A percentile compares a stretch with the other conserved stretches of the same genome.
Conservation (phyloP, 306 rosid genomes). For the Vicia sativa region DNA sequence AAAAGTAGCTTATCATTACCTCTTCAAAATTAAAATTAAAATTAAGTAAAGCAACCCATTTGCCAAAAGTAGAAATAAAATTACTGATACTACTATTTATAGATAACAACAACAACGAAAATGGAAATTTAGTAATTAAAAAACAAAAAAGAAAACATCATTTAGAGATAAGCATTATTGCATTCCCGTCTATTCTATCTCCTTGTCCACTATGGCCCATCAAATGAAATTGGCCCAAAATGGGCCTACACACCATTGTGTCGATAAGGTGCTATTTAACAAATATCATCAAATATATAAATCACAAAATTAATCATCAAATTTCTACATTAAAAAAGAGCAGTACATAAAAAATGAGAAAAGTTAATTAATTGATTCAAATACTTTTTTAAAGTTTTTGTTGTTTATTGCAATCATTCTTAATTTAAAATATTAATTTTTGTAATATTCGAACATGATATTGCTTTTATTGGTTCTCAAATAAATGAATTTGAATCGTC, state of each 20-base stretch:
- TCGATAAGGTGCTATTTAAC: background rate
- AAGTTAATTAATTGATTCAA: background rate
- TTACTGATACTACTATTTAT: background rate
- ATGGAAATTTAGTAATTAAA: slow-evolving; percentile 15
- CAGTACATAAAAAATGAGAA: background rate
- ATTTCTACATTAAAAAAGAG: background rate
- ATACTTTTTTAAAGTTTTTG: too few species aligned
- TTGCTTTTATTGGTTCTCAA: too few species aligned
- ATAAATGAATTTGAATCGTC: too few species aligned
- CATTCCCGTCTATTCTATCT: slow-evolving; percentile 15
- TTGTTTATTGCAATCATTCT: too few species aligned
- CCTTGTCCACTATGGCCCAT: background rate
- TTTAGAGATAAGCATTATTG: slow-evolving; percentile 7
- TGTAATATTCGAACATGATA: too few species aligned
- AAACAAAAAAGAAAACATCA: slow-evolving; percentile 11
- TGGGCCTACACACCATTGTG: slow-evolving; percentile 11
- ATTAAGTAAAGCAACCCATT: too few species aligned
- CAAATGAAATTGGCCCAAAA: background rate
- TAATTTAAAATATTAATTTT: too few species aligned
- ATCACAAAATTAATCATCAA: background rate
- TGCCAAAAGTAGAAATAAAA: too few species aligned
- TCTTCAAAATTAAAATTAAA: too few species aligned
- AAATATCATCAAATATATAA: background rate
- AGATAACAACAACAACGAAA: slow-evolving; percentile 7
- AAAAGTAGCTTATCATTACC: too few species aligned